Evolutionary conservation across 768 basidiomycete genomes (phyloP), one percentile per base, ranked within the genome.

Genomic region (Leccinum variicolor): DNA sequence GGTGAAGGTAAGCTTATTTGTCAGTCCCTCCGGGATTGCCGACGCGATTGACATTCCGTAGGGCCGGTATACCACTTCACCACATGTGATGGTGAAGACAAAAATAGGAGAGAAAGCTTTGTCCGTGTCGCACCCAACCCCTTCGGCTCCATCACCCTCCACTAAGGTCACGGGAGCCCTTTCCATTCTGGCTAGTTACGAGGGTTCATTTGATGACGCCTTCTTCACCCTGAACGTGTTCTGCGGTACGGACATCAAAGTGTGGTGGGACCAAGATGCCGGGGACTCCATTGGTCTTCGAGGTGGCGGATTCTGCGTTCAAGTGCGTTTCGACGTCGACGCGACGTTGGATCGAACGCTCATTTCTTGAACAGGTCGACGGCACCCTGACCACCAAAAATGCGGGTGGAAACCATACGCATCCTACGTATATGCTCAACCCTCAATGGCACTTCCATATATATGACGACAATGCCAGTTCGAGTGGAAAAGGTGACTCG

Each of bases 351-450:
- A 34, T 23, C 17, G 7, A 39, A 33, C 21, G 10, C 53, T 62
- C 9, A 66, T 53, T 23, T 43, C 51, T 36, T 41, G 47, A 52
- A 26, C 62, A 92, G 90, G 66, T 88, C 6, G 75, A 81, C 0
- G 89, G 85, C 8, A 65, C 75, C 0, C 78, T 96, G 60, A 86
- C 85, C 0, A 79, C 73, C 34, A 85, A 85, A 62, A 92, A 84
- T 28, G 82, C 91, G 0, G 96, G 96, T 0, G 96, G 96, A 2
- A 95, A 94, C 66, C 82, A 85, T 55, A 82, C 84, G 5, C 78
- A 85, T 62, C 84, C 91, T 1, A 87, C 89, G 0, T 97, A 89
- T 71, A 89, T 96, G 85, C 72, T 83, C 50, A 98, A 98, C 67
- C 95, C 95, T 0, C 93, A 97, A 66, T 98, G 92, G 71, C 79